Percentiles rank a stretch among this genome's conserved stretches.
These are phyloP conservation scores for Metarhizium rileyi DNA, from an alignment of 2,329 filamentous ascomycete genomes.

Conservation along the genomic window DNA sequence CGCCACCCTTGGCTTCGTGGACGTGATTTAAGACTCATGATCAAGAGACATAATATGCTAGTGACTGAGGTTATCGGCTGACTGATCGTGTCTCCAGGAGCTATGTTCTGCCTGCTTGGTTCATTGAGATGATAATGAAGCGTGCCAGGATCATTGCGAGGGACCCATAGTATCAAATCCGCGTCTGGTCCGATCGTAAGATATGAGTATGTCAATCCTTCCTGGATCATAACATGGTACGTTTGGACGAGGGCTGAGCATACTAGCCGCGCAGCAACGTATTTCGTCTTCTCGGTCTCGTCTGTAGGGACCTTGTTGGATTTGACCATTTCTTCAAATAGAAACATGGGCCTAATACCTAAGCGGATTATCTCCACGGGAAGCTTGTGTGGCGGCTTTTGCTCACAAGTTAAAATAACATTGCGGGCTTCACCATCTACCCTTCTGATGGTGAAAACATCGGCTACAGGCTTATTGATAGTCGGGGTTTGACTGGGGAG, in stretches of 20 bases:
- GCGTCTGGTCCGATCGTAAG: constrained; percentile 2
- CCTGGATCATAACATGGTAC: constrained; percentile 7
- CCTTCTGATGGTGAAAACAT: background rate
- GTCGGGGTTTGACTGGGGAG: background rate
- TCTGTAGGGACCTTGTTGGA: background rate
- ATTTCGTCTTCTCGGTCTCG: background rate
- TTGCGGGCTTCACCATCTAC: background rate
- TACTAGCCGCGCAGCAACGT: constrained; percentile 1
- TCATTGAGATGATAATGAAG: background rate
- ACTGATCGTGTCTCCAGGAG: background rate
- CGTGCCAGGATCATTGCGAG: background rate
- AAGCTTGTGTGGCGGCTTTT: constrained; percentile 3
- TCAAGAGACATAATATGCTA: background rate
- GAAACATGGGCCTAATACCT: background rate
- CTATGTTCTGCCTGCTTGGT: background rate
- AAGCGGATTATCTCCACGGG: background rate
- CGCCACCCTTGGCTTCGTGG: background rate
- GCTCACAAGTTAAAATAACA: background rate
- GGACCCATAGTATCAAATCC: background rate
- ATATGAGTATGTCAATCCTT: constrained; percentile 1
- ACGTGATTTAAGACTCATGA: background rate
- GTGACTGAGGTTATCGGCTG: background rate
- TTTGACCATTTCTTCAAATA: background rate
- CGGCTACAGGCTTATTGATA: background rate
- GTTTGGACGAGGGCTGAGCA: constrained; percentile 5